phyloP scores from a whole-genome alignment of 169 alveolate genomes.

The Miamiensis avidus region DNA sequence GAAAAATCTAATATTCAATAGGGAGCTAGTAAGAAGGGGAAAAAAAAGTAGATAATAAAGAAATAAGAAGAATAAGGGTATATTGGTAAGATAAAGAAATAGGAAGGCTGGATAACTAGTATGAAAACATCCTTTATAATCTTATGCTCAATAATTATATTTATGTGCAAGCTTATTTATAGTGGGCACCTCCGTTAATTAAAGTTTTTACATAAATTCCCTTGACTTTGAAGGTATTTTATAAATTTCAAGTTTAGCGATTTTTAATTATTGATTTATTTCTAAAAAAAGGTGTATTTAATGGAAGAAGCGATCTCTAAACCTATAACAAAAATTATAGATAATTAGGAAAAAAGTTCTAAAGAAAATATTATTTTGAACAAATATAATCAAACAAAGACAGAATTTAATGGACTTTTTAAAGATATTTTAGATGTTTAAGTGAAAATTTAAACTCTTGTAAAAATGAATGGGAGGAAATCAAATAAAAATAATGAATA shows the following conservation, averaged over 20 bases:
- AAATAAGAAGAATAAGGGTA: background rate
- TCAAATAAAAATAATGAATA: background rate
- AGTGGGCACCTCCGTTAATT: background rate
- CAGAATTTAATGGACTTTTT: slow-evolving; percentile 3
- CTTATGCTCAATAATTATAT: too few relatives aligned
- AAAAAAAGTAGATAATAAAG: background rate
- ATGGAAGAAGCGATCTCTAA: background rate
- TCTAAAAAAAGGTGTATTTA: background rate
- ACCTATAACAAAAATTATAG: slow-evolving; percentile 14
- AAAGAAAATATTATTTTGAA: slow-evolving; percentile 15
- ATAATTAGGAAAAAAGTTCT: background rate
- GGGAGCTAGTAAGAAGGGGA: background rate
- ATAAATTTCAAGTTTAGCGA: too few relatives aligned
- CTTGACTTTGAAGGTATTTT: too few relatives aligned
- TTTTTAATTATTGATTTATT: too few relatives aligned
- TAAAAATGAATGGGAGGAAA: slow-evolving; percentile 2
- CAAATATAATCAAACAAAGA: slow-evolving; percentile 11
- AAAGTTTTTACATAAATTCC: background rate
- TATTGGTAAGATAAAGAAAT: background rate
- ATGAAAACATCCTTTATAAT: background rate
- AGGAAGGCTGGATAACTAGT: background rate
- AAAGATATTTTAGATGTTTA: background rate
- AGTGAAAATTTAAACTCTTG: background rate
- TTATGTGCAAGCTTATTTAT: background rate
- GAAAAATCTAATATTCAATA: background rate